Conservation (phyloP, 495 filamentous ascomycete genomes). For the Penicillium waksmanii region DNA sequence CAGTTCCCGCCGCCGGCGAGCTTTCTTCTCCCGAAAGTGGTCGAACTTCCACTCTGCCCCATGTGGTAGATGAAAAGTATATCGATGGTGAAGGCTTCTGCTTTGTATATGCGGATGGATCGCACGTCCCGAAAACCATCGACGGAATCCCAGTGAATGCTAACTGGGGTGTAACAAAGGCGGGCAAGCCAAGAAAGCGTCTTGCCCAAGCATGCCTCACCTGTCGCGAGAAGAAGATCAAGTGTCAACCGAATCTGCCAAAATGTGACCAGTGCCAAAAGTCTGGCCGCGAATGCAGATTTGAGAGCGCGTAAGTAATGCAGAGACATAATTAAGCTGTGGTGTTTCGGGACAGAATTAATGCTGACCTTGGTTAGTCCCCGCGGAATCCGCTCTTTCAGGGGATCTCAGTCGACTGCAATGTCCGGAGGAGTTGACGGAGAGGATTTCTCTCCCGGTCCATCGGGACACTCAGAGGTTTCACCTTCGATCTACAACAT, state of each 20-base stretch:
- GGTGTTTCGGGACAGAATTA: not conserved
- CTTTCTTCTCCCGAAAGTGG: slow-evolving; percentile 27
- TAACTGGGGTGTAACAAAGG: slow-evolving; percentile 91
- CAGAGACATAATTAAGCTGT: not conserved
- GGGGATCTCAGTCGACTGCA: slow-evolving; percentile 28
- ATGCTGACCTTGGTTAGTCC: slow-evolving; percentile 34
- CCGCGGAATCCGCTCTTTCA: slow-evolving; percentile 41
- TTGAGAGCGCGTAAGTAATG: slow-evolving; percentile 77
- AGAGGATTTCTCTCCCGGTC: slow-evolving; percentile 23
- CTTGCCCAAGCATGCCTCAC: slow-evolving; percentile 87
- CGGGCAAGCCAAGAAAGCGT: slow-evolving; percentile 86
- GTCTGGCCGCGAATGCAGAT: slow-evolving; percentile 80
- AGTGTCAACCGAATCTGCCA: slow-evolving; percentile 85
- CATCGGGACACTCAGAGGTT: slow-evolving; percentile 33
- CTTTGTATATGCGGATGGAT: slow-evolving; percentile 87
- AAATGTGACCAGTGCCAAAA: slow-evolving; percentile 91
- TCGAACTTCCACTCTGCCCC: slow-evolving; percentile 37
- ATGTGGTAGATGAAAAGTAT: slow-evolving; percentile 52
- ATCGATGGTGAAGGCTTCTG: slow-evolving; percentile 79
- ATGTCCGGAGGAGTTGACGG: slow-evolving; percentile 27
- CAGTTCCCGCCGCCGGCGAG: slow-evolving; percentile 16
- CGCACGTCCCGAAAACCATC: slow-evolving; percentile 79
- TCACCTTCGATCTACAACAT: slow-evolving; percentile 40
- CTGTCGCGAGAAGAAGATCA: slow-evolving; percentile 96
- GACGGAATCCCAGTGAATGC: slow-evolving; percentile 87